Evolutionary conservation across 2,329 filamentous ascomycete species (phyloP), one percentile per base, ranked within the genome.

Genomic region (Colletotrichum caudatum): DNA sequence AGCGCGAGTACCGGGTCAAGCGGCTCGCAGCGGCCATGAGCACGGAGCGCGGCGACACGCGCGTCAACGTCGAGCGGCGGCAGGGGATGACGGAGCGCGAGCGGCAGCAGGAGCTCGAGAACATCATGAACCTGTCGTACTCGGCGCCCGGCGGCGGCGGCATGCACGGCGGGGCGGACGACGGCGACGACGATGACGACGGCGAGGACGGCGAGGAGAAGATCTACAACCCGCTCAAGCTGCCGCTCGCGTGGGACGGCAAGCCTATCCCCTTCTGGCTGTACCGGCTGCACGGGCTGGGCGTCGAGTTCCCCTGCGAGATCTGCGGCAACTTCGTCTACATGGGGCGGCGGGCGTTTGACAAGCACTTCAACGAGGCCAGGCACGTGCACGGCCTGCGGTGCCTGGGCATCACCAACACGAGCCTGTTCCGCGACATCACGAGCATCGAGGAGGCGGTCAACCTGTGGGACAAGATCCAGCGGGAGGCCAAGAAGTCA

Each of bases 221-320:
- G 79, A 93, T 98, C 71, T 98, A 98, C 86, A 99, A 99, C 80
- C 96, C 96, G 0, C 88, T 99, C 75, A 99, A 99, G 80, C 87
- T 99, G 2, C 96, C 96, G 0, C 87, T 99, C 9, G 95, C 94
- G 2, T 99, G 97, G 97, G 96, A 99, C 76, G 96, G 97, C 76
- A 99, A 99, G 80, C 96, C 97, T 0, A 99, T 99, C 77, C 96
- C 97, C 0, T 99, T 96, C 85, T 99, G 96, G 96, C 88, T 99
- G 20, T 99, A 98, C 86, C 96, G 98, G 76, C 87, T 99, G 20
- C 96, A 99, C 79, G 96, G 96, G 1, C 85, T 99, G 35, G 96
- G 96, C 11, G 94, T 97, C 16, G 96, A 99, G 77, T 97, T 98
- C 76, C 88, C 93, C 0, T 99, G 96, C 84, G 95, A 99, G 80